Conservation (phyloP, 2,329 filamentous ascomycete species). For the Aspergillus sp. region DNA sequence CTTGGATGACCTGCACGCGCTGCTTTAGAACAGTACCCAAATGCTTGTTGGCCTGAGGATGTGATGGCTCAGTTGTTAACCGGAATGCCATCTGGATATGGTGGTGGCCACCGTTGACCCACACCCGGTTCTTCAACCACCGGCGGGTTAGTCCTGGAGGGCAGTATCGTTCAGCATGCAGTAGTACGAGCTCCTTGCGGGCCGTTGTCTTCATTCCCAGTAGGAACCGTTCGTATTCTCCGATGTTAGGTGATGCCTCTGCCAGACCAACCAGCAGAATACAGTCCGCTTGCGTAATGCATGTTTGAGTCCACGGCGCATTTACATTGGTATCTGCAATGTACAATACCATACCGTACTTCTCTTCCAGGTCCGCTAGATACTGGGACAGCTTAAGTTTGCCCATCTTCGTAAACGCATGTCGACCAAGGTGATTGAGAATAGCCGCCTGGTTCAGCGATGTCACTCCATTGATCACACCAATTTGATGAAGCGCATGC, state of each 20-base stretch:
- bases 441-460: constrained; percentile 91
- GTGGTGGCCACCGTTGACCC: constrained; percentile 97
- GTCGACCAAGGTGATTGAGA: constrained; percentile 85
- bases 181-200: constrained; percentile 79
- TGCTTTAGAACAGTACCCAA: constrained; percentile 85
- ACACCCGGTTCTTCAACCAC: constrained; percentile 87
- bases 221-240: constrained; percentile 94
- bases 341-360: constrained; percentile 91
- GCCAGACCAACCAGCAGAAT: constrained; percentile 88
- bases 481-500: constrained; percentile 81
- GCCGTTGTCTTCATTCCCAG: constrained; percentile 96
- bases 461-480: constrained; percentile 80
- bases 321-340: constrained; percentile 96
- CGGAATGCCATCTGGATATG: constrained; percentile 94
- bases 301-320: constrained; percentile 96
- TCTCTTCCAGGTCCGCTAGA: constrained; percentile 91
- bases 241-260: constrained; percentile 81
- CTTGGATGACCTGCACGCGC: constrained; percentile 86
- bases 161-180: constrained; percentile 86
- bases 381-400: constrained; percentile 95
- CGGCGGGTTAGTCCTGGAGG: constrained; percentile 74
- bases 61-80: constrained; percentile 66
- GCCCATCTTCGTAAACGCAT: constrained; percentile 96
- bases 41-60: constrained; percentile 61
- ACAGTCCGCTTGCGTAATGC: constrained; percentile 92